These are phyloP conservation scores for Sonneratia caseolaris DNA, from an alignment of 345 rosid genomes.

Conservation along the genomic window DNA sequence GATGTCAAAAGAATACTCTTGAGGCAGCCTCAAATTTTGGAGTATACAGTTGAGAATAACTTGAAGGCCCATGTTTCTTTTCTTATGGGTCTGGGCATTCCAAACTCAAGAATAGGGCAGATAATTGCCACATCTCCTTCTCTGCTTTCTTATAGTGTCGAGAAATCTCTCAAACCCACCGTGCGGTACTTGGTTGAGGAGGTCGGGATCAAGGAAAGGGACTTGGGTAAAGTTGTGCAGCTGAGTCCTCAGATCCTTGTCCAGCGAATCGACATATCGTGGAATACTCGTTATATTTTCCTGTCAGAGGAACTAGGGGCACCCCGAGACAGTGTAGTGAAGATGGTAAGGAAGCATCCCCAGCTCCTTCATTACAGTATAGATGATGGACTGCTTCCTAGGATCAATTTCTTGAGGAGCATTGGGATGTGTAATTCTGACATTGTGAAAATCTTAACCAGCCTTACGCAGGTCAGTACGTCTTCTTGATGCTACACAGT, in stretches of 20 bases:
- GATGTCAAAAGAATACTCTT: slow-evolving; percentile 74
- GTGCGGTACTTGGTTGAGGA: slow-evolving; percentile 92
- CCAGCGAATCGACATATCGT: slow-evolving; percentile 83
- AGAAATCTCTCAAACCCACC: slow-evolving; percentile 83
- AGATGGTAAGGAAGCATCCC: slow-evolving; percentile 92
- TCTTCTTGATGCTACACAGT: neutral
- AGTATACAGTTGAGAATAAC: slow-evolving; percentile 78
- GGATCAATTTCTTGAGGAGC: slow-evolving; percentile 88
- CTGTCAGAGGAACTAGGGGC: slow-evolving; percentile 91
- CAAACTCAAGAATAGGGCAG: slow-evolving; percentile 78
- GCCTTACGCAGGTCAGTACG: slow-evolving; percentile 73
- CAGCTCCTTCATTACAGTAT: slow-evolving; percentile 95
- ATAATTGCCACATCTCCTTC: slow-evolving; percentile 70
- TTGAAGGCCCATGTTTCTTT: slow-evolving; percentile 76
- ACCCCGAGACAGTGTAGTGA: slow-evolving; percentile 72
- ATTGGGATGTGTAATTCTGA: slow-evolving; percentile 77
- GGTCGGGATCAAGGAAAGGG: slow-evolving; percentile 74
- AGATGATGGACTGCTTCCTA: slow-evolving; percentile 77
- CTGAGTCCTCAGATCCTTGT: slow-evolving; percentile 93
- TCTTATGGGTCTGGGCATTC: slow-evolving; percentile 66
- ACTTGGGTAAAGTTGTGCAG: slow-evolving; percentile 77
- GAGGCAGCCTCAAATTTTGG: slow-evolving; percentile 90
- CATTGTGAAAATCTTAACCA: slow-evolving; percentile 86
- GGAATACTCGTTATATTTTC: slow-evolving; percentile 86
- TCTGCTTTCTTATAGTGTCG: slow-evolving; percentile 74